Evolutionary conservation across 768 basidiomycete genomes (phyloP).

Genomic region (Lentinula boryana): DNA sequence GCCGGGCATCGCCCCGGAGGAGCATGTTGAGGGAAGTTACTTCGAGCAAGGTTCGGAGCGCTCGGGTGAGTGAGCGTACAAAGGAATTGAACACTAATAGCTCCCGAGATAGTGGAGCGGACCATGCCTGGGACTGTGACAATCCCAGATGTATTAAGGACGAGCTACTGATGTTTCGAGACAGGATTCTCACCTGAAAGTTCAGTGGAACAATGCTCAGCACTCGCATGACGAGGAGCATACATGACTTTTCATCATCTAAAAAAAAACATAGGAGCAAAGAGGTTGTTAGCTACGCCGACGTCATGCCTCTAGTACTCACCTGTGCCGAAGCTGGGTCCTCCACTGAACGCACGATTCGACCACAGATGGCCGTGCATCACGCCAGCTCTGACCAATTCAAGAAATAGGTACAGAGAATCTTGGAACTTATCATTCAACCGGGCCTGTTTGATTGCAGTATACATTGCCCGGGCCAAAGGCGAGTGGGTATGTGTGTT

Average conservation of each 20-base stretch:
- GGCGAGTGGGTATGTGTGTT: conserved; percentile 87
- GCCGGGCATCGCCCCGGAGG: conserved; percentile 79
- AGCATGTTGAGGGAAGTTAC: conserved; percentile 91
- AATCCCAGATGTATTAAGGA: background rate
- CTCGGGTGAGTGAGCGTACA: conserved; percentile 84
- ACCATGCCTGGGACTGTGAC: conserved; percentile 81
- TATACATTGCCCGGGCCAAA: conserved; percentile 87
- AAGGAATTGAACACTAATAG: conserved; percentile 98
- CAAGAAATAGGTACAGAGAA: conserved; percentile 88
- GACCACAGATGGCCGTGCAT: conserved; percentile 94
- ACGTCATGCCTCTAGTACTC: conserved; percentile 16
- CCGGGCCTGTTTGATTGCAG: conserved; percentile 68
- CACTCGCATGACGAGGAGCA: conserved; percentile 95
- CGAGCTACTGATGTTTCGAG: background rate
- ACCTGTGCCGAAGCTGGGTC: conserved; percentile 93
- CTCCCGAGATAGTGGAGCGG: conserved; percentile 93
- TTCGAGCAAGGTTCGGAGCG: conserved; percentile 85
- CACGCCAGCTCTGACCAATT: conserved; percentile 93
- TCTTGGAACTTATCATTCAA: conserved; percentile 99
- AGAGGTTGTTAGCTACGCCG: too few species aligned
- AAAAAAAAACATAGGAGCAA: conserved; percentile 11
- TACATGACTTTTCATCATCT: conserved; percentile 93
- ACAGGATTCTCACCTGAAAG: conserved; percentile 66
- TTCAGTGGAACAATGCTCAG: conserved; percentile 91
- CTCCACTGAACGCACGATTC: conserved; percentile 83